These are phyloP conservation scores for Ilex aquifolium DNA, from an alignment of 257 asterid genomes.

Conservation along the genomic window DNA sequence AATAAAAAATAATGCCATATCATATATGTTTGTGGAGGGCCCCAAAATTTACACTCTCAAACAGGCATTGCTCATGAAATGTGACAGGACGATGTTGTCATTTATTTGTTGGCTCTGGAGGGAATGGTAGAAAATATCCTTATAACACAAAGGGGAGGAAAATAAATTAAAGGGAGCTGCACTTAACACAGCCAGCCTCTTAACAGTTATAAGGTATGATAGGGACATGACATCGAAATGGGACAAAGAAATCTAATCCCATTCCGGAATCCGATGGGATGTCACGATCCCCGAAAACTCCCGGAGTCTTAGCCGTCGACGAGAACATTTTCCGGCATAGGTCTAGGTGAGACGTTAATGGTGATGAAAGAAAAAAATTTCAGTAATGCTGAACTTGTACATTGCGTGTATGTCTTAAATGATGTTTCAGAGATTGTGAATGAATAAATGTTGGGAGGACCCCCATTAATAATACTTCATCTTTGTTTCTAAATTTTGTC, in stretches of 20 bases:
- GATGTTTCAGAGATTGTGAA: constrained; percentile 16
- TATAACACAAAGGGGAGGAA: not conserved
- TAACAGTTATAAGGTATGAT: constrained; percentile 4
- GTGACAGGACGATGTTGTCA: constrained; percentile 1
- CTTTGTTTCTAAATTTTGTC: constrained; percentile 15
- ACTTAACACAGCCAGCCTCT: constrained; percentile 1
- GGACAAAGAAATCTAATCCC: constrained; percentile 22
- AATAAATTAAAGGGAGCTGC: constrained; percentile 7
- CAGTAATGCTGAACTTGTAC: constrained; percentile 18
- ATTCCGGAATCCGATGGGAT: too few relatives aligned
- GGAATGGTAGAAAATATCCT: not conserved
- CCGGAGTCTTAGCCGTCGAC: constrained; percentile 11
- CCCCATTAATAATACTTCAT: constrained; percentile 16
- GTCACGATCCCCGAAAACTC: not conserved
- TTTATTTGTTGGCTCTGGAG: constrained; percentile 1
- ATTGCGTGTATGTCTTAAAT: constrained; percentile 25
- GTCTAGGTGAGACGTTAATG: not conserved
- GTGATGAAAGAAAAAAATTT: not conserved
- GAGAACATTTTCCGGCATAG: not conserved
- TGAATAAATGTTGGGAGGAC: constrained; percentile 25
- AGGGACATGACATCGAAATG: constrained; percentile 12
- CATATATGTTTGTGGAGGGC: too few relatives aligned
- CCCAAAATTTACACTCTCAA: too few relatives aligned
- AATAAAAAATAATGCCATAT: too few relatives aligned
- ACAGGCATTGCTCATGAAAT: not conserved